Conservation (phyloP, 2,329 filamentous ascomycete genomes). For the Curvularia spicifera region DNA sequence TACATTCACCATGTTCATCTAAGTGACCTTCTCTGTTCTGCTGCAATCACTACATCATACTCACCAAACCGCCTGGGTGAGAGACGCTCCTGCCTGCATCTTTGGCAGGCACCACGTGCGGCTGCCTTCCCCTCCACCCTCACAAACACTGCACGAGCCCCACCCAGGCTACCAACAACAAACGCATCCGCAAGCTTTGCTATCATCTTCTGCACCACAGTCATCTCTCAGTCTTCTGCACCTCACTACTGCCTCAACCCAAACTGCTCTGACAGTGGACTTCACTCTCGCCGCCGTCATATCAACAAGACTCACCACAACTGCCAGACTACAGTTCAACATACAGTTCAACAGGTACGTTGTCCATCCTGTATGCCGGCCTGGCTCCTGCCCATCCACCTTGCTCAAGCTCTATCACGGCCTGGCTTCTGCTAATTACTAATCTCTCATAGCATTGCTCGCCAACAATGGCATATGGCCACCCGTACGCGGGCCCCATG, state of each 20-base stretch:
- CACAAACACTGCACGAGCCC: not conserved
- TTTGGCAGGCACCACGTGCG: not conserved
- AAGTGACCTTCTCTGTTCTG: not conserved
- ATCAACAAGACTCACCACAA: not conserved
- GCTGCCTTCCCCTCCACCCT: conserved; percentile 8
- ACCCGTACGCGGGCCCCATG: conserved; percentile 18
- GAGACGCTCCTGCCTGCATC: conserved; percentile 4
- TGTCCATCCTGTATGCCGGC: too few relatives aligned
- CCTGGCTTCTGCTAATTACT: not conserved
- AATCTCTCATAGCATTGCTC: not conserved
- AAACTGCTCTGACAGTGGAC: too few relatives aligned
- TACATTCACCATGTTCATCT: not conserved
- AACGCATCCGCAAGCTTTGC: too few relatives aligned
- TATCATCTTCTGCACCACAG: too few relatives aligned
- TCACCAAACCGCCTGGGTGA: not conserved
- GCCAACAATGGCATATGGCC: conserved; percentile 14
- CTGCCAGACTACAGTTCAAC: not conserved
- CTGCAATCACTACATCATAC: not conserved
- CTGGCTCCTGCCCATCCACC: too few relatives aligned
- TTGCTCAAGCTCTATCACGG: not conserved
- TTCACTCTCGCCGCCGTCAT: not conserved
- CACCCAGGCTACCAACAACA: conserved; percentile 1
- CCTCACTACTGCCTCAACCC: not conserved
- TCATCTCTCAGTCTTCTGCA: not conserved
- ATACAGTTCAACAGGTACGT: not conserved